phyloP scores from a whole-genome alignment of 1,284 basidiomycete genomes.

The Fomitopsis schrenkii region DNA sequence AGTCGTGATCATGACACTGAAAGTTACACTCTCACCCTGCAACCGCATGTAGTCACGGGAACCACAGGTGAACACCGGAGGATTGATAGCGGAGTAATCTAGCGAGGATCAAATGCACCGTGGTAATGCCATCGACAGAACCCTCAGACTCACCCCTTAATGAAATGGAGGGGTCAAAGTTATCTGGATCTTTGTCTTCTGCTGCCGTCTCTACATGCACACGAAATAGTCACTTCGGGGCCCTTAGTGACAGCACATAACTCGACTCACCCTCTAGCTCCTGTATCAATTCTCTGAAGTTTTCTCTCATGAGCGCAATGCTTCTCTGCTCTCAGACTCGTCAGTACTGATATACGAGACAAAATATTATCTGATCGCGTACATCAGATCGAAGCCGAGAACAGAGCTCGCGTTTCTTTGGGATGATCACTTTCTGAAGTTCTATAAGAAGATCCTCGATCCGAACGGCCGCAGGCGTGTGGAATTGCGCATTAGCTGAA shows the following conservation, averaged over 20 bases:
- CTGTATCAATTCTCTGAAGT: slow-evolving; percentile 47
- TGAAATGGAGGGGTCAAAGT: slow-evolving; percentile 41
- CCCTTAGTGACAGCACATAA: not conserved
- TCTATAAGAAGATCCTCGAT: no score
- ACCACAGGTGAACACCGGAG: slow-evolving; percentile 52
- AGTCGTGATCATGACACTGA: not conserved
- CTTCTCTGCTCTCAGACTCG: not conserved
- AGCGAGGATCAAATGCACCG: not conserved
- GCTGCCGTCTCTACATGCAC: slow-evolving; percentile 38
- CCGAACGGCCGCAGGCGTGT: no score
- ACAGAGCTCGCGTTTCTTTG: no score
- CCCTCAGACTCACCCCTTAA: slow-evolving; percentile 32
- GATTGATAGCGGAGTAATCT: slow-evolving; percentile 49
- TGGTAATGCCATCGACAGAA: not conserved
- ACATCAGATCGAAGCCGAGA: not conserved
- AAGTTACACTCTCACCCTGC: slow-evolving; percentile 34
- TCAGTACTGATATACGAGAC: not conserved
- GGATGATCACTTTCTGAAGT: no score
- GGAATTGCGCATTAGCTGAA: no score
- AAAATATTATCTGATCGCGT: not conserved
- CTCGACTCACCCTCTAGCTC: slow-evolving; percentile 41
- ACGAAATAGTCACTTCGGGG: not conserved
- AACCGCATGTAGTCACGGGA: slow-evolving; percentile 48
- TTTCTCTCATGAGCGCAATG: slow-evolving; percentile 33
- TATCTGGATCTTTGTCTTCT: slow-evolving; percentile 43